Conservation (phyloP, 768 basidiomycete species). For the Serendipita sp. region DNA sequence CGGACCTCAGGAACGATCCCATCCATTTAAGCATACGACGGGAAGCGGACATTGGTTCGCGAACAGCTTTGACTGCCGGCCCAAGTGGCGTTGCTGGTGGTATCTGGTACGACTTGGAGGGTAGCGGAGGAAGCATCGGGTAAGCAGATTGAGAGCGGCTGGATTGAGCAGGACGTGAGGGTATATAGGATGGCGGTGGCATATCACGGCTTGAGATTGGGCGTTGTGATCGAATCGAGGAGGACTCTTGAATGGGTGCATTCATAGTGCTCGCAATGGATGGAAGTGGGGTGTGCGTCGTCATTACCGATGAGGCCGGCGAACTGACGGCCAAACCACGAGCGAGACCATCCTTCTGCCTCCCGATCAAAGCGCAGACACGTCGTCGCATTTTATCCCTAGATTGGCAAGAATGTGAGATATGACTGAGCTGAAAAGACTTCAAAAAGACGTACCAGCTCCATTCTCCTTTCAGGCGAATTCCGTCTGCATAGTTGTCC, state of each 20-base stretch:
- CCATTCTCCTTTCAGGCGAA: not conserved
- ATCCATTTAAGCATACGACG: conserved; percentile 2
- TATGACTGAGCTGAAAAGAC: not conserved
- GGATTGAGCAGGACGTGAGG: not conserved
- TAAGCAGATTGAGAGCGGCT: not conserved
- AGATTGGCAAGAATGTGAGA: not conserved
- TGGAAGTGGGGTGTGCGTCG: not conserved
- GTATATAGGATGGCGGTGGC: not conserved
- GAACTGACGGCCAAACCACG: not conserved
- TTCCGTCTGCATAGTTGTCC: not conserved
- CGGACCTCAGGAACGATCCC: not conserved
- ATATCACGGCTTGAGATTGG: not conserved
- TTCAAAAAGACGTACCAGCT: not conserved
- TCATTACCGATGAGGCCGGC: not conserved
- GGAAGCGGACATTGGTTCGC: not conserved
- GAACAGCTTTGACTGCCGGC: not conserved
- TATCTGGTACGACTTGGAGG: not conserved
- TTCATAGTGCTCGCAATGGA: not conserved
- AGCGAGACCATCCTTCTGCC: not conserved
- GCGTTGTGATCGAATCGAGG: not conserved
- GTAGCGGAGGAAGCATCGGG: not conserved
- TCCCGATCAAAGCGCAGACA: not conserved
- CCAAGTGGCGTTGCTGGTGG: not conserved
- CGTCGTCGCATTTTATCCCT: conserved; percentile 4
- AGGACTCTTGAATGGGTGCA: not conserved